phyloP scores from a whole-genome alignment of 495 filamentous ascomycete species.

The Tricharina praecox region DNA sequence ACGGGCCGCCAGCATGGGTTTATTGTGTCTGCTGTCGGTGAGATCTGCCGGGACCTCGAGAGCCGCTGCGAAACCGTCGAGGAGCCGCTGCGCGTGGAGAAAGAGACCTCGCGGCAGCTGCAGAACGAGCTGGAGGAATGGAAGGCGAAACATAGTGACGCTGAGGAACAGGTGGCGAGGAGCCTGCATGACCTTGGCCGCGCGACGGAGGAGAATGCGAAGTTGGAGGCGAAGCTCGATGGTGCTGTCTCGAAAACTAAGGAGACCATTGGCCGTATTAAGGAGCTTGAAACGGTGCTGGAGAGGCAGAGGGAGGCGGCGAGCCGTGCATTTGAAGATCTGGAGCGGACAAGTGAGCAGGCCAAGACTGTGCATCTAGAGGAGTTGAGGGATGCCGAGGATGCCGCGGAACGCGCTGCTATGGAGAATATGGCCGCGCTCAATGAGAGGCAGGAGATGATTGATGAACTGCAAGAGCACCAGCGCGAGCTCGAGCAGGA shows the following conservation, averaged over 20 bases:
- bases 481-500: conserved; percentile 11
- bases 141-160: conserved; percentile 8
- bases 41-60: conserved; percentile 24
- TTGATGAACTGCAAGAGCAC: conserved; percentile 14
- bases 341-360: conserved; percentile 1
- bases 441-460: conserved; percentile 20
- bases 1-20: conserved; percentile 18
- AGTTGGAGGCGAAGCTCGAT: conserved; percentile 10
- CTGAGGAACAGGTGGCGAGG: conserved; percentile 10
- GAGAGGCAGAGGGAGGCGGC: conserved; percentile 6
- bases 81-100: conserved; percentile 15
- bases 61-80: conserved; percentile 20
- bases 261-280: neutral
- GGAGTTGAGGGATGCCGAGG: conserved; percentile 29
- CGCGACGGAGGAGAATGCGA: conserved; percentile 7
- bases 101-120: conserved; percentile 12
- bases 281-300: conserved; percentile 3
- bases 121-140: conserved; percentile 12
- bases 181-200: neutral
- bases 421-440: conserved; percentile 20
- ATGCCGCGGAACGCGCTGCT: conserved; percentile 29
- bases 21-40: conserved; percentile 16
- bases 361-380: conserved; percentile 11
- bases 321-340: conserved; percentile 2
- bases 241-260: neutral